Evolutionary conservation across 129 eudicot genomes (phyloP).

Genomic region (Deinandra increscens): DNA sequence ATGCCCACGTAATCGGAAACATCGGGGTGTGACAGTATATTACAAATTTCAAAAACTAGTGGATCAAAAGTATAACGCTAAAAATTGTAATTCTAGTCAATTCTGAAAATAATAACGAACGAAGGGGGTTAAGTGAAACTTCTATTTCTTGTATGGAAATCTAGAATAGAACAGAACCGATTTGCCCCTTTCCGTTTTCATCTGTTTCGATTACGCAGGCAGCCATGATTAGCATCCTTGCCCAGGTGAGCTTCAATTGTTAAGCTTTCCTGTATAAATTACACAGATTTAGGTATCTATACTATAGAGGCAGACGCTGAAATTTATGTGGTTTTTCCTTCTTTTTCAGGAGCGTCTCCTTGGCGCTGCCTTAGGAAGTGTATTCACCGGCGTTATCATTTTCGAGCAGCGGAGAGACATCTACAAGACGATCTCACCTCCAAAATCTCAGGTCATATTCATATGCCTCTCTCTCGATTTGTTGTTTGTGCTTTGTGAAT

Average conservation of each 20-base stretch:
- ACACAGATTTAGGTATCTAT: background rate
- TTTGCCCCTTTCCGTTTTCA: background rate
- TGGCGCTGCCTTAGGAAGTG: slow-evolving; percentile 74
- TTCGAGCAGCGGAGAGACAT: slow-evolving; percentile 66
- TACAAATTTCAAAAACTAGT: too few species aligned
- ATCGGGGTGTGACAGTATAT: too few species aligned
- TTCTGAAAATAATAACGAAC: background rate
- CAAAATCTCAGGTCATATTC: slow-evolving; percentile 43
- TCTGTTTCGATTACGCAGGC: background rate
- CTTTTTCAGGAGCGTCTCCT: slow-evolving; percentile 77
- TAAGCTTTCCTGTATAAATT: background rate
- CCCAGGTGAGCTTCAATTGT: slow-evolving; percentile 47
- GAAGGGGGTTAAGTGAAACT: background rate
- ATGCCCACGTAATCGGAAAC: too few species aligned
- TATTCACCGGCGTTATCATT: slow-evolving; percentile 46
- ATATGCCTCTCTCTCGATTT: background rate
- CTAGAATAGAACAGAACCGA: too few species aligned
- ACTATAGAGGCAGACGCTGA: background rate
- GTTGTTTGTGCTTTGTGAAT: background rate
- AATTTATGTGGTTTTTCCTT: background rate
- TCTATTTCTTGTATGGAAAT: background rate
- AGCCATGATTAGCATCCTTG: slow-evolving; percentile 60
- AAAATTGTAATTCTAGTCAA: too few species aligned
- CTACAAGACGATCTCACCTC: slow-evolving; percentile 47
- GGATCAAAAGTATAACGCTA: too few species aligned